phyloP scores from a whole-genome alignment of 2,329 filamentous ascomycete genomes.

The Hymenoscyphus occultus region DNA sequence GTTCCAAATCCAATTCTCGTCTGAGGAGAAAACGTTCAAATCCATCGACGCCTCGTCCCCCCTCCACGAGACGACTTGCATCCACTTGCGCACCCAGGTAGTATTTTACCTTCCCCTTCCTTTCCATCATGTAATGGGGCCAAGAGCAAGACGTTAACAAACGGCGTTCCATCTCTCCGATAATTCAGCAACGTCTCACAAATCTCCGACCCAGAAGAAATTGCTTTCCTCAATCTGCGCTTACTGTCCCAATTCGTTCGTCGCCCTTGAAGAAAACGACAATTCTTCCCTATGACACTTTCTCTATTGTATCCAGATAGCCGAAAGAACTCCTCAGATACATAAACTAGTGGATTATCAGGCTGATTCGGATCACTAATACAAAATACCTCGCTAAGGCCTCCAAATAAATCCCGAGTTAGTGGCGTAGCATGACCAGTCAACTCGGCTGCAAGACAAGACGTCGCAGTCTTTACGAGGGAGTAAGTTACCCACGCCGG shows the following conservation, averaged over 20 bases:
- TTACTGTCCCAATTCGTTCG: constrained; percentile 74
- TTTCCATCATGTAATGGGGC: constrained; percentile 18
- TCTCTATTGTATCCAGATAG: constrained; percentile 84
- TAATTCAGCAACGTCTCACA: constrained; percentile 21
- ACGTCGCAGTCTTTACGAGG: constrained; percentile 12
- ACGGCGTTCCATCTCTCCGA: constrained; percentile 18
- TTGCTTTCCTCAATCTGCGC: constrained; percentile 11
- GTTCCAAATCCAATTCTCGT: constrained; percentile 7
- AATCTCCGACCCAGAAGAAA: constrained; percentile 11
- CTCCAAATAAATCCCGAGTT: constrained; percentile 8
- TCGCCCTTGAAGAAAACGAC: constrained; percentile 84
- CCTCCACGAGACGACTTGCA: constrained; percentile 15
- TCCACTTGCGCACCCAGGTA: constrained; percentile 21
- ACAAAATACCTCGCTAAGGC: constrained; percentile 20
- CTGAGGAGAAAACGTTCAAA: constrained; percentile 14
- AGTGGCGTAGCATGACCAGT: constrained; percentile 13
- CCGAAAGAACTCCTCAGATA: constrained; percentile 87
- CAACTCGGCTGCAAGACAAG: constrained; percentile 14
- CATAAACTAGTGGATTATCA: constrained; percentile 74
- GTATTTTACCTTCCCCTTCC: constrained; percentile 19
- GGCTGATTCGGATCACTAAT: constrained; percentile 17
- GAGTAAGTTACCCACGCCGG: constrained; percentile 67
- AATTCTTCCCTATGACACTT: constrained; percentile 85
- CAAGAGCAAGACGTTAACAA: constrained; percentile 19
- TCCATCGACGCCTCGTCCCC: constrained; percentile 17